Evolutionary conservation across 2,329 filamentous ascomycete genomes (phyloP).

Genomic region (Aspergillus novofumigatus): DNA sequence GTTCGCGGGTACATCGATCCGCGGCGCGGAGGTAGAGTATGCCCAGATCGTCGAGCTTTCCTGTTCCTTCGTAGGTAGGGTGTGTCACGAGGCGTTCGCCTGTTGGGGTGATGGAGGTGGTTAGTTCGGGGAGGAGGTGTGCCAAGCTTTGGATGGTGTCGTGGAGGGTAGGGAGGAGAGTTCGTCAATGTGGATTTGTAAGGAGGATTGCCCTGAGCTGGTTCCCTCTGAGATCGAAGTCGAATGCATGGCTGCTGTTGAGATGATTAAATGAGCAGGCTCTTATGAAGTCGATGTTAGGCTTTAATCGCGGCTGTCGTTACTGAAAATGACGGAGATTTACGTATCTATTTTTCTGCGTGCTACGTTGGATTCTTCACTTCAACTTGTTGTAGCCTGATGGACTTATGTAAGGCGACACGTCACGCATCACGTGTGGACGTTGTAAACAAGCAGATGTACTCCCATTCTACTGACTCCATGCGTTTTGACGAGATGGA

Average conservation of each 20-base stretch:
- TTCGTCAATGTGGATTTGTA: conserved; percentile 8
- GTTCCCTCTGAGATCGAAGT: background rate
- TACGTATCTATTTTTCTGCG: too few species aligned
- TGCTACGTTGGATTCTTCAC: too few species aligned
- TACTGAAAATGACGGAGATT: too few species aligned
- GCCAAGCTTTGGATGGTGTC: conserved; percentile 10
- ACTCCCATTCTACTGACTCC: too few species aligned
- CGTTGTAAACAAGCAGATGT: background rate
- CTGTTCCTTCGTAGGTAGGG: conserved; percentile 10
- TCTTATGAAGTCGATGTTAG: background rate
- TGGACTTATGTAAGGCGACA: too few species aligned
- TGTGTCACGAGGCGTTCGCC: conserved; percentile 11
- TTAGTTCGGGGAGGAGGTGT: conserved; percentile 11
- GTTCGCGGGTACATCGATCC: conserved; percentile 9
- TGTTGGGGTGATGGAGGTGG: conserved; percentile 7
- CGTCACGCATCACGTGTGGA: background rate
- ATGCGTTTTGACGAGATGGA: background rate
- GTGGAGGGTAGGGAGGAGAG: conserved; percentile 8
- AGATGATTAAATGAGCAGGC: background rate
- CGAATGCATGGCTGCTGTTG: background rate
- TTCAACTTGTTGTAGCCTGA: background rate
- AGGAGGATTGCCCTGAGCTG: background rate
- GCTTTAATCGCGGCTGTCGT: background rate
- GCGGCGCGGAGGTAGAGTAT: conserved; percentile 9
- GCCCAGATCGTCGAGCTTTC: conserved; percentile 14